Evolutionary conservation across 257 asterid species (phyloP), one percentile per base, ranked within the genome.

Genomic region (Eucommia ulmoides): DNA sequence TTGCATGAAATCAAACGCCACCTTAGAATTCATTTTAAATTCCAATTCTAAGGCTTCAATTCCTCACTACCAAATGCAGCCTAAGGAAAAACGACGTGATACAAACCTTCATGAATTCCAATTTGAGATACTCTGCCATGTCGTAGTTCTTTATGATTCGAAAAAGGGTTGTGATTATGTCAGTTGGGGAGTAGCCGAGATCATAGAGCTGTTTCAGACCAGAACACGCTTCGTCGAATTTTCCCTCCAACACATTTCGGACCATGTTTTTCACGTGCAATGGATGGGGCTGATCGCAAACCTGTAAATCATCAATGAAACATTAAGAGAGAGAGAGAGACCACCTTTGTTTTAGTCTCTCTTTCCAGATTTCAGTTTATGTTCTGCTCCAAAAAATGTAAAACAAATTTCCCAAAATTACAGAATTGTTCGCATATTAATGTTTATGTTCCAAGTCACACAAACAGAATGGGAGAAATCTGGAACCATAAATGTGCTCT

Each of bases 261-360:
- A 83, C 79, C 81, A 91, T 81, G 74, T 69, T 91, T 69, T 91
- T 91, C 69, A 86, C 93, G 35, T 91, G 94, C 86, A 91, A 71
- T 11, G 96, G 95, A 64, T 91, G 96, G 23, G 99, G 99, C 68
- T 91, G 99, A 65, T 86, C 99, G 55, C 96, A 91, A 21, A 89
- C 98, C 98, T 89, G 68, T 45, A 29, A 52, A 50, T 19, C 18
- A 22, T 26, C 17, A 38, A 41, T 59, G 15, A 51, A 22, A 55
- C 38, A 6, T 29, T 29, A 0, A 50, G 24, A 15, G 35, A 44
- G 42, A 50, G 23, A n/a, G 24, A 25, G 17, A 10, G 19, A 17
- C 35, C 0, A 29, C 38, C 38, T 29, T 8, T 29, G 38, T 14
- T 6, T 14, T 8, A 29, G 38, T 8, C 38, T 29, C 38, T 14